A percentile compares a stretch with the other conserved stretches of the same genome.
These are phyloP conservation scores for Hansenula lynferdii DNA, from an alignment of 1,139 yeast species.

Conservation along the genomic window DNA sequence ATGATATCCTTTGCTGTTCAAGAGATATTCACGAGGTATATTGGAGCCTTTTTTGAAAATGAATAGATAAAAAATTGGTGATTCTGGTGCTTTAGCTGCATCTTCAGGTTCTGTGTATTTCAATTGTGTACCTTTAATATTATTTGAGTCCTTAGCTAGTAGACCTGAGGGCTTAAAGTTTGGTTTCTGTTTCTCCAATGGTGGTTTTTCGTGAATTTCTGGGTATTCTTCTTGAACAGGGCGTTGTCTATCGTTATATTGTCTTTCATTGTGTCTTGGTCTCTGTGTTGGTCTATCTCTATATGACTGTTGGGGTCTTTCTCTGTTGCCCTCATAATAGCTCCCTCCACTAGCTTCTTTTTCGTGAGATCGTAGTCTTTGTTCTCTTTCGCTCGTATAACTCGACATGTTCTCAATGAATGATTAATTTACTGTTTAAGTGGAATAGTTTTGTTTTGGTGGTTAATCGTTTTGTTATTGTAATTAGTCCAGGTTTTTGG, in stretches of 20 bases:
- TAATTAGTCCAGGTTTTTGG: neutral
- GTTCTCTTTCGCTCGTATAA: constrained; percentile 2
- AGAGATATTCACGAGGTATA: constrained; percentile 24
- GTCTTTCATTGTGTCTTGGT: neutral
- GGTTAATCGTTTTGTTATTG: neutral
- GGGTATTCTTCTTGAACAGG: neutral
- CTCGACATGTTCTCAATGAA: neutral
- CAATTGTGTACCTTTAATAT: constrained; percentile 33
- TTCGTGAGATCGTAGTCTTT: constrained; percentile 2
- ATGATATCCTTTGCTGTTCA: constrained; percentile 29
- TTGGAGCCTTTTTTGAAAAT: constrained; percentile 25
- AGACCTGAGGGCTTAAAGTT: constrained; percentile 42
- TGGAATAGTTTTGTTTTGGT: neutral
- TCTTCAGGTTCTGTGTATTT: constrained; percentile 43
- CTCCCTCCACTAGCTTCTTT: neutral
- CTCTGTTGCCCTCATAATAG: neutral
- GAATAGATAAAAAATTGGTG: constrained; percentile 21
- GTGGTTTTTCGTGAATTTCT: neutral
- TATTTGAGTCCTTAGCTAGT: constrained; percentile 39
- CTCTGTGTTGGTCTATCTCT: neutral
- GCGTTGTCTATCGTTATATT: neutral
- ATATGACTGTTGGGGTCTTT: neutral
- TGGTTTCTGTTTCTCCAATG: constrained; percentile 26
- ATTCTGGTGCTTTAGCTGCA: constrained; percentile 28
- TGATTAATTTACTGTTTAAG: too few relatives aligned